phyloP scores from a whole-genome alignment of 129 eudicot species.

The Tagetes patula region DNA sequence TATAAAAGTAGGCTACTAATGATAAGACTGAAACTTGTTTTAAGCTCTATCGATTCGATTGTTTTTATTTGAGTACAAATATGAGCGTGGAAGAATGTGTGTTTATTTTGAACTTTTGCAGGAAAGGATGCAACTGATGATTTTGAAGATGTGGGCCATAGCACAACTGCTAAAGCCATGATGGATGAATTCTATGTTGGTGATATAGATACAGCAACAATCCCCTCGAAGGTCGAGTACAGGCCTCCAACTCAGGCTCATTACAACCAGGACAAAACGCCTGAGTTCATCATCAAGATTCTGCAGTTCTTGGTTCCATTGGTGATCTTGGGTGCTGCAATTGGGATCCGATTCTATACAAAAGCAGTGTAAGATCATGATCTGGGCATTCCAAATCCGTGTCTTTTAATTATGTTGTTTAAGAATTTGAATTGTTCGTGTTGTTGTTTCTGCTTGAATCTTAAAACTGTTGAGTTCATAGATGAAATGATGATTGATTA shows the following conservation, averaged over 20 bases:
- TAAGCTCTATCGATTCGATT: too few species aligned
- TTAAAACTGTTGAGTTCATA: slow-evolving; percentile 8
- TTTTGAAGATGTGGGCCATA: slow-evolving; percentile 98
- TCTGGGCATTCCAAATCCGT: slow-evolving; percentile 5
- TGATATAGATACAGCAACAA: slow-evolving; percentile 63
- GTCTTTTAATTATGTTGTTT: slow-evolving; percentile 24
- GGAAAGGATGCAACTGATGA: slow-evolving; percentile 98
- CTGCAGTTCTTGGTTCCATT: slow-evolving; percentile 91
- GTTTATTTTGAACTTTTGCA: slow-evolving; percentile 32
- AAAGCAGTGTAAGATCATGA: slow-evolving; percentile 42
- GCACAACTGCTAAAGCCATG: slow-evolving; percentile 78
- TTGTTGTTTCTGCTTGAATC: slow-evolving; percentile 26
- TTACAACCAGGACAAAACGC: slow-evolving; percentile 88
- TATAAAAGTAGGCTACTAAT: not conserved
- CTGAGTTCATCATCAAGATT: slow-evolving; percentile 79
- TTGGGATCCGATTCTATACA: slow-evolving; percentile 83
- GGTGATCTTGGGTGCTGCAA: slow-evolving; percentile 77
- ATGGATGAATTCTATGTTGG: slow-evolving; percentile 82
- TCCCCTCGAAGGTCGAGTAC: slow-evolving; percentile 61
- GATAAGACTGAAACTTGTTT: not conserved
- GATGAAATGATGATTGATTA: slow-evolving; percentile 23
- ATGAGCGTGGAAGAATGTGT: not conserved
- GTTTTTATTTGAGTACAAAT: too few species aligned
- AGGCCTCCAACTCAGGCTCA: slow-evolving; percentile 83
- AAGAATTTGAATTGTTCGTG: slow-evolving; percentile 19